These are phyloP conservation scores for Ogataea wickerhamii DNA, from an alignment of 805 yeast species.

Conservation along the genomic window DNA sequence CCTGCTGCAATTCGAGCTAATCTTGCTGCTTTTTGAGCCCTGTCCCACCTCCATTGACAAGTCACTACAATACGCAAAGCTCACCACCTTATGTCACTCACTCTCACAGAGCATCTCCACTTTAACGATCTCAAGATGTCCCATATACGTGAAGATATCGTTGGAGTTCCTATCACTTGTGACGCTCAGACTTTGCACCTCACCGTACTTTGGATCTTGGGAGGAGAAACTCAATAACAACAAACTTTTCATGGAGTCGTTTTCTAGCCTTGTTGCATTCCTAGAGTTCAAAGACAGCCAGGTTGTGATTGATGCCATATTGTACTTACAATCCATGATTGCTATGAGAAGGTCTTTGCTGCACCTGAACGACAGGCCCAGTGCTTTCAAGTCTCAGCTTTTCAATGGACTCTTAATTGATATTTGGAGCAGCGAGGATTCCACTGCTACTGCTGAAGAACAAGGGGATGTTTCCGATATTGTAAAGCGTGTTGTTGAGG, in stretches of 20 bases:
- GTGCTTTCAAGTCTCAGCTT: slow-evolving; percentile 9
- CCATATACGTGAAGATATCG: slow-evolving; percentile 22
- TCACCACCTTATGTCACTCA: slow-evolving; percentile 7
- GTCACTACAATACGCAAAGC: slow-evolving; percentile 8
- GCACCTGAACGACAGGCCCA: slow-evolving; percentile 1
- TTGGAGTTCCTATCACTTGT: slow-evolving; percentile 20
- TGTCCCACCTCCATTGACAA: slow-evolving; percentile 7
- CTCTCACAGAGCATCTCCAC: slow-evolving; percentile 5
- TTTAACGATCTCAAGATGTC: slow-evolving; percentile 14
- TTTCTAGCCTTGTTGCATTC: slow-evolving; percentile 4
- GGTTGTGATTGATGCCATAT: slow-evolving; percentile 6
- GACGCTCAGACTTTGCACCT: slow-evolving; percentile 8
- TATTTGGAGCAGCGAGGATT: slow-evolving; percentile 3
- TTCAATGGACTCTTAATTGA: slow-evolving; percentile 9
- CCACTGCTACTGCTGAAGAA: not conserved
- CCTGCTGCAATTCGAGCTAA: slow-evolving; percentile 17
- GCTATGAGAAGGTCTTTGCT: slow-evolving; percentile 8
- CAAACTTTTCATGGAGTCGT: slow-evolving; percentile 8
- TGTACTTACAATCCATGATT: slow-evolving; percentile 6
- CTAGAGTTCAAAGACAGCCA: slow-evolving; percentile 6
- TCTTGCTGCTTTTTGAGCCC: slow-evolving; percentile 22
- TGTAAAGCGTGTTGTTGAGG: not conserved
- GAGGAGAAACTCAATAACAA: slow-evolving; percentile 8
- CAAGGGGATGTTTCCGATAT: not conserved
- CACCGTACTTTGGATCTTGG: slow-evolving; percentile 8